Evolutionary conservation across 1,139 yeast genomes (phyloP).

Genomic region (Yamadazyma jaroonii): DNA sequence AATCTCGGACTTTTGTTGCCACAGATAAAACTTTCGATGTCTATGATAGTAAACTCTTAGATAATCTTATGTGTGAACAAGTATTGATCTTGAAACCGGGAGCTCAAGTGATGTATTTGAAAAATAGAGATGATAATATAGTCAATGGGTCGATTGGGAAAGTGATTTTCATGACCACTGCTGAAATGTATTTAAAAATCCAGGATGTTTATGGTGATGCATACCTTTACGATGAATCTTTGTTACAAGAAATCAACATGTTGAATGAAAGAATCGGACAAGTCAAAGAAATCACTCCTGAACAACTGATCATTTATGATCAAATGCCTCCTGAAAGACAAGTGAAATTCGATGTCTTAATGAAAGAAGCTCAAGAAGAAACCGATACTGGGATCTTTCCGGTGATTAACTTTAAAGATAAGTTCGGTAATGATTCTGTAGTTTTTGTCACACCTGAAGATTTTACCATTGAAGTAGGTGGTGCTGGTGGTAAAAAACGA

Average conservation of each 20-base stretch:
- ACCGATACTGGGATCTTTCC: constrained; percentile 41
- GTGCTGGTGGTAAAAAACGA: constrained; percentile 15
- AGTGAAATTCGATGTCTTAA: constrained; percentile 24
- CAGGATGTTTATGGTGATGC: constrained; percentile 26
- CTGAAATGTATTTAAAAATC: constrained; percentile 24
- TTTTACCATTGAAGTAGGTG: constrained; percentile 47
- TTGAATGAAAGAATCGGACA: constrained; percentile 26
- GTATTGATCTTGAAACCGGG: constrained; percentile 47
- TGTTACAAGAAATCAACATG: constrained; percentile 24
- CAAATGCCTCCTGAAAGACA: constrained; percentile 28
- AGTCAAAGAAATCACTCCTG: constrained; percentile 30
- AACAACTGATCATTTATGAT: constrained; percentile 37
- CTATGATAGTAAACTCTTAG: constrained; percentile 26
- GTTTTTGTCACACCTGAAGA: constrained; percentile 66
- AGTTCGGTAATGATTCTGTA: constrained; percentile 25
- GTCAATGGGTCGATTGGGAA: constrained; percentile 60
- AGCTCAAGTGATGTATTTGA: constrained; percentile 60
- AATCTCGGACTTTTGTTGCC: constrained; percentile 50
- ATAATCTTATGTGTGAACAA: constrained; percentile 47
- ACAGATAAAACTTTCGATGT: constrained; percentile 37
- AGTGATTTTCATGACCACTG: constrained; percentile 61
- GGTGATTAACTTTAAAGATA: constrained; percentile 51
- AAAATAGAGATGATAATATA: constrained; percentile 41
- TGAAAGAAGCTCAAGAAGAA: constrained; percentile 32
- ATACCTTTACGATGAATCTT: constrained; percentile 17